These are phyloP conservation scores for Aspergillus pseudoterreus DNA, from an alignment of 2,329 filamentous ascomycete species.

Conservation along the genomic window DNA sequence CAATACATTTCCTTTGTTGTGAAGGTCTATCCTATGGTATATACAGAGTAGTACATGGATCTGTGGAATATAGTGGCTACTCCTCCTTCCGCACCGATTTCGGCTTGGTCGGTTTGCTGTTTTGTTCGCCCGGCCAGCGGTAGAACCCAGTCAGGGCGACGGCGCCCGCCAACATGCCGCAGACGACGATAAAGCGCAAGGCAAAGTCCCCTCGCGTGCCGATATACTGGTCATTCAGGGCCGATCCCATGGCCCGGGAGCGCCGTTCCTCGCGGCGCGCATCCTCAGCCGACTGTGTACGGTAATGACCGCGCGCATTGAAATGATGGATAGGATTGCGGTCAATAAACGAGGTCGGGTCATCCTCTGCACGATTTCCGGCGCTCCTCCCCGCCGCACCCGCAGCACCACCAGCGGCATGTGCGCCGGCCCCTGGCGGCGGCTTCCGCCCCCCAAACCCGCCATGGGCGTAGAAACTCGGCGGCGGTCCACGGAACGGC, in stretches of 20 bases:
- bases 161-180: slow-evolving; percentile 34
- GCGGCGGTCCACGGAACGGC: slow-evolving; percentile 79
- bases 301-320: slow-evolving; percentile 66
- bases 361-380: slow-evolving; percentile 19
- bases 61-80: not conserved
- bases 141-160: slow-evolving; percentile 27
- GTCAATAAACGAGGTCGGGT: slow-evolving; percentile 36
- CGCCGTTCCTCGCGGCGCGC: slow-evolving; percentile 46
- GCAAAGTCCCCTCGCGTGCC: slow-evolving; percentile 26
- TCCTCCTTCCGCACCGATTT: slow-evolving; percentile 4
- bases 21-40: not conserved
- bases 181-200: slow-evolving; percentile 36
- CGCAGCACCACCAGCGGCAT: slow-evolving; percentile 6
- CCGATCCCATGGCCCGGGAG: slow-evolving; percentile 34
- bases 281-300: slow-evolving; percentile 67
- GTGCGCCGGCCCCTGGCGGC: slow-evolving; percentile 5
- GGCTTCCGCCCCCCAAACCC: slow-evolving; percentile 60
- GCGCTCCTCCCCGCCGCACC: slow-evolving; percentile 2
- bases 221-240: slow-evolving; percentile 20
- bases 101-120: not conserved
- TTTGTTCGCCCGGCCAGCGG: slow-evolving; percentile 6
- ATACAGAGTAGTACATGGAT: not conserved
- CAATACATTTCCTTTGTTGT: slow-evolving; percentile 26
- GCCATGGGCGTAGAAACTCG: slow-evolving; percentile 79
- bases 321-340: slow-evolving; percentile 69